Base-by-base conservation (phyloP, 805 yeast species). In the Huiozyma sinensis region DNA sequence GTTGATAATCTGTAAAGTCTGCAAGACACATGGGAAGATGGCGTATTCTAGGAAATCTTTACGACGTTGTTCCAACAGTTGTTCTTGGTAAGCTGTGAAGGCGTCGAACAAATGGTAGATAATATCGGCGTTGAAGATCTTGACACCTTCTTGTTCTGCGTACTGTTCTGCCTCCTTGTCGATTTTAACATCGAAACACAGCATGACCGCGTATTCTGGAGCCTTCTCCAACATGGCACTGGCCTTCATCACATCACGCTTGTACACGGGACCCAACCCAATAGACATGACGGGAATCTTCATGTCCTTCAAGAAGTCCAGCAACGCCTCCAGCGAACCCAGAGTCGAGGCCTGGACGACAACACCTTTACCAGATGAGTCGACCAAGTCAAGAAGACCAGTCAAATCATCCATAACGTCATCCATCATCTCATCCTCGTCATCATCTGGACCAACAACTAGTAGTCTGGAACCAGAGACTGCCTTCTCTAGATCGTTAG, bases 211-310 rank as follows among this genome's bases (percentile, higher is more conserved):
- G 54, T 65, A 81, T 64, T 90, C 97, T 45, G 89, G 90, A 27
- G 95, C 97, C 66, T 83, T 88, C 51, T 92, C 98, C 63, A 92
- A 73, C 98, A 92, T 92, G 1, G 98, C 81, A 28, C 89, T 76
- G 8, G 97, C 96, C 63, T 88, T 86, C 95, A 92, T 92, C 40
- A 92, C 95, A 71, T 92, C 99, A 70, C 97, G 83, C 71, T 90
- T 92, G 73, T 70, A 92, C 35, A 92, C 98, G 44, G 99, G 98
- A 58, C 99, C 99, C 63, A 92, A 75, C 44, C 97, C 95, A 61
- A 92, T 89, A 33, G 96, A 84, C 96, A 90, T 88, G 33, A 92
- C 99, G 17, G 99, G 99, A 66, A 92, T 92, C 75, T 92, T 92
- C 97, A 89, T 86, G 58, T 86, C 95, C 69, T 90, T 90, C 65